Evolutionary conservation across 2,329 filamentous ascomycete genomes (phyloP).

Genomic region (Pseudogymnoascus sp.): DNA sequence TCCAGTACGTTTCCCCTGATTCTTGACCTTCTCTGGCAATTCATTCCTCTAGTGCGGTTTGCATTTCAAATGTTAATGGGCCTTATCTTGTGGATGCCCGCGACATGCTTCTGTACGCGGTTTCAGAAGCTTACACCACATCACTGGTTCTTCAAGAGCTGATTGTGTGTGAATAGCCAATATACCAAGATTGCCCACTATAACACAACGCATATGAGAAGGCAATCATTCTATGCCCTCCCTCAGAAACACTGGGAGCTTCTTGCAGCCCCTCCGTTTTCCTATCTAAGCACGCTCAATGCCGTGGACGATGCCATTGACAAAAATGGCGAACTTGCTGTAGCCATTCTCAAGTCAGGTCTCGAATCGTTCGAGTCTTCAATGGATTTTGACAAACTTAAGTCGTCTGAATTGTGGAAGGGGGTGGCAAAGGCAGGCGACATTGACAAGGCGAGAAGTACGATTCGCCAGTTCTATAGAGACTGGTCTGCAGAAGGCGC

Average conservation of each 20-base stretch:
- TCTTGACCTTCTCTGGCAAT: background rate
- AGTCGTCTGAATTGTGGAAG: constrained; percentile 50
- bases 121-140: background rate
- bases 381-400: constrained; percentile 25
- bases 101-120: constrained; percentile 9
- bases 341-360: constrained; percentile 65
- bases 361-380: constrained; percentile 51
- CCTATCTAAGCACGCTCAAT: constrained; percentile 69
- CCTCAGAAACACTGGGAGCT: constrained; percentile 78
- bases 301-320: constrained; percentile 84
- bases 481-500: constrained; percentile 83
- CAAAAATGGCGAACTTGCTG: constrained; percentile 74
- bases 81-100: constrained; percentile 1
- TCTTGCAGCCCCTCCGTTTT: constrained; percentile 74
- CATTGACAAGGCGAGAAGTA: constrained; percentile 86
- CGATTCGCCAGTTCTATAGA: constrained; percentile 85
- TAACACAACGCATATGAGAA: constrained; percentile 82
- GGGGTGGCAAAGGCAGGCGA: constrained; percentile 65
- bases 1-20: constrained; percentile 55
- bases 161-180: constrained; percentile 46
- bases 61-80: constrained; percentile 3
- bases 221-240: constrained; percentile 88
- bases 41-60: background rate
- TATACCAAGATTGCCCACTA: constrained; percentile 81
- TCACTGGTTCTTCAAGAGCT: background rate